Conservation (phyloP, 1,139 yeast genomes). For the Magnusiomyces paraingens region DNA sequence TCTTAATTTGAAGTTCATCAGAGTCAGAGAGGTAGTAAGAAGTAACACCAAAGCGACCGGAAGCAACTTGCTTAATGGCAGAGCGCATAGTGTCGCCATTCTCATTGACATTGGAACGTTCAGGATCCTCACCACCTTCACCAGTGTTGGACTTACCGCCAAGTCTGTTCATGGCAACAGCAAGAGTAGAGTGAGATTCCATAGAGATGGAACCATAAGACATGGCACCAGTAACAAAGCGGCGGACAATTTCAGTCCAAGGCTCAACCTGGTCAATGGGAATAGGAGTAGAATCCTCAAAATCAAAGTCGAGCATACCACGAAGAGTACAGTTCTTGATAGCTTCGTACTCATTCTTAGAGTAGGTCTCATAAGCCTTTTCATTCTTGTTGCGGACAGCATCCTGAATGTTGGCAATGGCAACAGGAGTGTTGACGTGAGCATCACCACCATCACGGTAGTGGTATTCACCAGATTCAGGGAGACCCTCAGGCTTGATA, state of each 20-base stretch:
- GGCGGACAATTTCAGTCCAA: conserved; percentile 97
- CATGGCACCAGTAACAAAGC: conserved; percentile 99
- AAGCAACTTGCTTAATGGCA: conserved; percentile 94
- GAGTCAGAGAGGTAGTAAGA: conserved; percentile 92
- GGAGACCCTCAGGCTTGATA: conserved; percentile 64
- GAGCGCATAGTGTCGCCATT: conserved; percentile 98
- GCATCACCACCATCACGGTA: conserved; percentile 99
- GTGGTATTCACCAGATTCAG: conserved; percentile 95
- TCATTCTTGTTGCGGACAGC: conserved; percentile 96
- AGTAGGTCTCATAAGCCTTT: conserved; percentile 82
- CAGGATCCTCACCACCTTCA: conserved; percentile 99
- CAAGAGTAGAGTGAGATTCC: conserved; percentile 97
- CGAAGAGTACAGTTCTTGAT: conserved; percentile 88
- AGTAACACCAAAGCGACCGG: conserved; percentile 97
- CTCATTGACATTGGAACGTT: conserved; percentile 69
- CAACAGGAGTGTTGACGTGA: conserved; percentile 90
- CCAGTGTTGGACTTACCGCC: conserved; percentile 98
- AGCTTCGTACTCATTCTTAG: conserved; percentile 86
- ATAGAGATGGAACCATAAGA: conserved; percentile 96
- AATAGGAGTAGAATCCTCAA: conserved; percentile 59
- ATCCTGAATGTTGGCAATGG: conserved; percentile 91
- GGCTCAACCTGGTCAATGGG: conserved; percentile 98
- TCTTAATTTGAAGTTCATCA: conserved; percentile 94
- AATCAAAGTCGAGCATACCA: conserved; percentile 89
- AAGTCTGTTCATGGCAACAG: conserved; percentile 96